Base-by-base conservation (phyloP, 2,329 filamentous ascomycete genomes). In the Paecilomyces sp. region DNA sequence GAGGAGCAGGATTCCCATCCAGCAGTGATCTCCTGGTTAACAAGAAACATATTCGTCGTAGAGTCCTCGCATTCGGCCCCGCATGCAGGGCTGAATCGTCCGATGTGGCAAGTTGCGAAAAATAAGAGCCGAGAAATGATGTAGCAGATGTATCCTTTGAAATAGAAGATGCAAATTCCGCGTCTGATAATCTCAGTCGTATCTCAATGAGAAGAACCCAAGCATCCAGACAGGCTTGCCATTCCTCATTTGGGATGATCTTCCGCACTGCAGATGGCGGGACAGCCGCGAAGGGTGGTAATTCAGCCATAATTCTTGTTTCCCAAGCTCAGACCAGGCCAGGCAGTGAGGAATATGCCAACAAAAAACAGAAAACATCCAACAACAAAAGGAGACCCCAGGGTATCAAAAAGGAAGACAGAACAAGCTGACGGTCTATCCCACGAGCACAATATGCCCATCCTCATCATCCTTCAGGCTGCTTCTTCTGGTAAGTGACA, bases 261-360 rank as follows among this genome's bases (percentile, higher is more conserved):
- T 83, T 82, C 68, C 86, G 86, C 78, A 91, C 86, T 58, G 80
- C 78, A 34, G 83, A 77, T 62, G 87, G 83, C 18, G 92, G 93
- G 67, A 94, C 92, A 22, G 89, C 84, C 60, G 89, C 91, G 74
- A 97, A 82, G 34, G 87, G 82, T 51, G 91, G 91, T 55, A 92
- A 77, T 58, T 77, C 70, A 73, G 80, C 79, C 71, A 73, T 67
- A 71, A 11, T 62, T 47, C 74, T 67, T 77, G 81, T 81, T 47
- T 15, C 13, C 36, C 15, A 18, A 47, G 41, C 41, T 18, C 41
- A 47, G 41, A 47, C 8, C 8, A 18, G 15, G n/a, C 41, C n/a
- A 18, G 1, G 18, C 7, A 33, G 11, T 5, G 31, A 33, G 31
- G 30, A n/a, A 47, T 3, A 47, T 47, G n/a, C 7, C 25, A 54